A percentile compares a stretch with the other conserved stretches of the same genome.
phyloP scores from a whole-genome alignment of 2,329 filamentous ascomycete genomes.

The Hymenoscyphus albidus region DNA sequence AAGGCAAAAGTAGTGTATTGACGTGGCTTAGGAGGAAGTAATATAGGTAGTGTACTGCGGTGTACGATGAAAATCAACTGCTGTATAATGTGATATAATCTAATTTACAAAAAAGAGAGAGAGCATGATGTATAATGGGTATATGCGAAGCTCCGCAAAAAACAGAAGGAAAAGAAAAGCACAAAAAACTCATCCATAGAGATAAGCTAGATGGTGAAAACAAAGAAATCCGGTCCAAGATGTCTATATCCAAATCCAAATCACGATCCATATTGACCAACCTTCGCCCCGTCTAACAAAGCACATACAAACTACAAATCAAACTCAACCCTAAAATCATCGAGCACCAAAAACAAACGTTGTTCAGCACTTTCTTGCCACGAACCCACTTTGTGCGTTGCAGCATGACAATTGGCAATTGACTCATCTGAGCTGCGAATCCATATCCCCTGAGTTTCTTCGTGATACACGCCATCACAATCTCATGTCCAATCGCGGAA shows the following conservation, averaged over 20 bases:
- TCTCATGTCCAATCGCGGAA: constrained; percentile 83
- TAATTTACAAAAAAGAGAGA: no score
- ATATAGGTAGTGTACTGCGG: no score
- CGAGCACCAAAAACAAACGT: constrained; percentile 84
- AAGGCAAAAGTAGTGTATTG: no score
- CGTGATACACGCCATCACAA: constrained; percentile 97
- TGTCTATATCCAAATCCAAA: neutral
- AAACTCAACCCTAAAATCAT: constrained; percentile 84
- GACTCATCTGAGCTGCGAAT: constrained; percentile 91
- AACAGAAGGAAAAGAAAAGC: neutral
- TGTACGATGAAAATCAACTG: no score
- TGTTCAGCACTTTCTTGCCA: constrained; percentile 75
- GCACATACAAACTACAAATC: constrained; percentile 34
- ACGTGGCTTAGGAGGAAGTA: no score
- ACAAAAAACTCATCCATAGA: neutral
- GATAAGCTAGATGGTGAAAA: neutral
- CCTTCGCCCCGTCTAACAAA: constrained; percentile 16
- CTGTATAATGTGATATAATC: no score
- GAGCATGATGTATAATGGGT: neutral
- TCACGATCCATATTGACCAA: neutral
- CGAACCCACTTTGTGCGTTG: constrained; percentile 77
- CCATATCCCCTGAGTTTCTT: constrained; percentile 95
- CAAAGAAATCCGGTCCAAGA: neutral
- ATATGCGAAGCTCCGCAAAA: neutral
- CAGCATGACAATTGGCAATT: constrained; percentile 90